A percentile compares a stretch with the other conserved stretches of the same genome.
These are phyloP conservation scores for Ammopiptanthus mongolicus DNA, from an alignment of 306 rosid genomes.

Conservation along the genomic window DNA sequence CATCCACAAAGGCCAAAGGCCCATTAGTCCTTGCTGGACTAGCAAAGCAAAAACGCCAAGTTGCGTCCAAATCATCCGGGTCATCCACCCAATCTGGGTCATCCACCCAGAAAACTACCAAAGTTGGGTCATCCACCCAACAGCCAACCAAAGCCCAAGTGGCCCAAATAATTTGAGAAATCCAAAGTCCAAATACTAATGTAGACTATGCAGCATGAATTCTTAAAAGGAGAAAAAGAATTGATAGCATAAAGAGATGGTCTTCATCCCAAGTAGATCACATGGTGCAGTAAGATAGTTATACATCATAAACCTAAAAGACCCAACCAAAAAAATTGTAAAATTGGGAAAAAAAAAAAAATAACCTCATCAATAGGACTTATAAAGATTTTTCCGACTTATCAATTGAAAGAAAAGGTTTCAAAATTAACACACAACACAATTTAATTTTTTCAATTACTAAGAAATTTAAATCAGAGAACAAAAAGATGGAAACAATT, in stretches of 20 bases:
- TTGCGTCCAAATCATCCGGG: no score
- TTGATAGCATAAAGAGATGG: neutral
- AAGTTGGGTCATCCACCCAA: no score
- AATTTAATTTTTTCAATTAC: no score
- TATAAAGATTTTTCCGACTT: slow-evolving; percentile 53
- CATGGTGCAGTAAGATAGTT: neutral
- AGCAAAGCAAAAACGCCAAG: no score
- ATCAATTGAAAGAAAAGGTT: slow-evolving; percentile 79
- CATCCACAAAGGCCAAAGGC: no score
- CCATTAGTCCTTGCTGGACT: no score
- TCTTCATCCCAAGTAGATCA: neutral
- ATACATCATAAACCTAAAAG: neutral
- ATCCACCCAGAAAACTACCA: no score
- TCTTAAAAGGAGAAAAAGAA: neutral
- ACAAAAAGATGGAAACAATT: no score
- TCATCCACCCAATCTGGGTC: no score
- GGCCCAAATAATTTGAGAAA: neutral
- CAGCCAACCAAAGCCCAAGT: no score
- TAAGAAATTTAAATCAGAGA: no score
- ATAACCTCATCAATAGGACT: slow-evolving; percentile 56
- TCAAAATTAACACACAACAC: no score
- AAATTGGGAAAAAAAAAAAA: slow-evolving; percentile 14
- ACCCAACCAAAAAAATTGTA: neutral
- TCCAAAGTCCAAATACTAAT: neutral
- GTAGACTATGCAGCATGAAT: neutral